These are phyloP conservation scores for Moricandia arvensis DNA, from an alignment of 345 rosid genomes.

Conservation along the genomic window DNA sequence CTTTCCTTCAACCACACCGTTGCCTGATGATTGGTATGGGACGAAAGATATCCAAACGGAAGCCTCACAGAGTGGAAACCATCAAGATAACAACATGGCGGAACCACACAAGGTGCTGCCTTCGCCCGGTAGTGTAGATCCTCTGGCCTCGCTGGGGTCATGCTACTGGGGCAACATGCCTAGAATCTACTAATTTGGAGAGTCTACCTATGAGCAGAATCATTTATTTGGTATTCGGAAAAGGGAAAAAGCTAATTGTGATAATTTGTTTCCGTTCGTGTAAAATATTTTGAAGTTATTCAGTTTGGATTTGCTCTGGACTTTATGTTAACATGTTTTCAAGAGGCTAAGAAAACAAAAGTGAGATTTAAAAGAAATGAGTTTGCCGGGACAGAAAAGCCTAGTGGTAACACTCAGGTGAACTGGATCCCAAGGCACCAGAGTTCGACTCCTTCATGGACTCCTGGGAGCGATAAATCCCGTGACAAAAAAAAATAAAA, in stretches of 20 bases:
- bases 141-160: constrained; percentile 37
- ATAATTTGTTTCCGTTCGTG: constrained; percentile 24
- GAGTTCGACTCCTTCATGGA: too few relatives aligned
- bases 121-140: neutral
- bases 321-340: constrained; percentile 24
- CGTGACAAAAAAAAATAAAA: too few relatives aligned
- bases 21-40: constrained; percentile 63
- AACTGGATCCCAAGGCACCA: too few relatives aligned
- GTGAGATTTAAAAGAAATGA: neutral
- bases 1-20: constrained; percentile 57
- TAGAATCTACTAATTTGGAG: constrained; percentile 43
- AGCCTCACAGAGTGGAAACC: constrained; percentile 18
- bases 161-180: constrained; percentile 70
- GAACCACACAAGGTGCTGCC: constrained; percentile 7
- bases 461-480: too few relatives aligned
- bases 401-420: too few relatives aligned
- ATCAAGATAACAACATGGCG: constrained; percentile 12
- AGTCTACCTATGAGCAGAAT: constrained; percentile 2
- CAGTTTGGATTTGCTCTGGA: constrained; percentile 21
- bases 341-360: neutral
- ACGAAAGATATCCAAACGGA: constrained; percentile 21
- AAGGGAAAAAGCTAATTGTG: constrained; percentile 13
- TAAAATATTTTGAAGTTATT: constrained; percentile 15
- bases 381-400: too few relatives aligned
- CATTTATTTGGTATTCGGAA: constrained; percentile 20